A percentile compares a stretch with the other conserved stretches of the same genome.
phyloP scores from a whole-genome alignment of 306 rosid species.

The Acacia melanoxylon region DNA sequence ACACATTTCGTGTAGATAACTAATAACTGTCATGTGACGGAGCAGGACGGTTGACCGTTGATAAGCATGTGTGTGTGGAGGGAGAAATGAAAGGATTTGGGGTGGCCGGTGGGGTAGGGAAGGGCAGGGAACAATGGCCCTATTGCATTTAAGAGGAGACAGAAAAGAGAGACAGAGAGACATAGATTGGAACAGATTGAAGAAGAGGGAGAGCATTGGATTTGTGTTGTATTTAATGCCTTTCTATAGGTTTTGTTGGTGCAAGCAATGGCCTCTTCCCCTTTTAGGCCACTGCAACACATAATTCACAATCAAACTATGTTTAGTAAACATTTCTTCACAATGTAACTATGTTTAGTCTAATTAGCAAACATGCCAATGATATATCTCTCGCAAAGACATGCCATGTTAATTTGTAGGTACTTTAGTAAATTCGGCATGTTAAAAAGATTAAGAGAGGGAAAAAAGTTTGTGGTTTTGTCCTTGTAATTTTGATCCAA shows the following conservation, averaged over 20 bases:
- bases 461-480: too few relatives aligned
- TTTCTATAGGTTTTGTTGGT: neutral
- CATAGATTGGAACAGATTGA: neutral
- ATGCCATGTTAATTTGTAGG: neutral
- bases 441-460: too few relatives aligned
- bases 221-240: constrained; percentile 27
- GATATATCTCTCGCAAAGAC: too few relatives aligned
- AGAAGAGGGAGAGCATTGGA: constrained; percentile 21
- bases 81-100: neutral
- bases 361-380: neutral
- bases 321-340: neutral
- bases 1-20: neutral
- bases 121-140: neutral
- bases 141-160: constrained; percentile 9
- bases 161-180: neutral
- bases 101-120: neutral
- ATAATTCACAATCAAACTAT: neutral
- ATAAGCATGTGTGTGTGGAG: neutral
- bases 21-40: neutral
- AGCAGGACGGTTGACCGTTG: neutral
- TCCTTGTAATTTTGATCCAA: too few relatives aligned
- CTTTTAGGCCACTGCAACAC: neutral
- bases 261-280: neutral
- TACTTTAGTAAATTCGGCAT: too few relatives aligned
- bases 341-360: neutral